Percentiles rank a stretch among this genome's conserved stretches.
Evolutionary conservation across 495 filamentous ascomycete species (phyloP).

Genomic region (Hyaloscypha finlandica): DNA sequence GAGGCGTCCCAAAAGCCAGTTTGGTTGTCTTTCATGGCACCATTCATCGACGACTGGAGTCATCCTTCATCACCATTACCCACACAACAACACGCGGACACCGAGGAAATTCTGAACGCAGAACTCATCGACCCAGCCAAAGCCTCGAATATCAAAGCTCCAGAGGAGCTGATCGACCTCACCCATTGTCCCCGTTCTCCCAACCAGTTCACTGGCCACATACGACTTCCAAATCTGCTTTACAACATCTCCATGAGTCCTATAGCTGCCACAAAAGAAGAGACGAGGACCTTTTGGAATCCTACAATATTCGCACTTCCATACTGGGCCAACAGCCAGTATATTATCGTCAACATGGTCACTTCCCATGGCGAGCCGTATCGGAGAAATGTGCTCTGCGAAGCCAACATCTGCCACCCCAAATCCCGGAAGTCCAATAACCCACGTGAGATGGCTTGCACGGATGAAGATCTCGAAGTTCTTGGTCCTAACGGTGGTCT

Average conservation of each 20-base stretch:
- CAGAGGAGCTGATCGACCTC: not conserved
- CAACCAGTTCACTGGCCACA: conserved; percentile 38
- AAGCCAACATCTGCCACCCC: conserved; percentile 41
- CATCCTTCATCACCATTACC: not conserved
- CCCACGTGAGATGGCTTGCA: conserved; percentile 36
- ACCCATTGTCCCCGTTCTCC: conserved; percentile 29
- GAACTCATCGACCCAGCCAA: not conserved
- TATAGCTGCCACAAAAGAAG: conserved; percentile 18
- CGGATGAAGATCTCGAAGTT: conserved; percentile 34
- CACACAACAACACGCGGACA: too few relatives aligned
- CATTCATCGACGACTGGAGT: not conserved
- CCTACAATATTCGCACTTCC: conserved; percentile 43
- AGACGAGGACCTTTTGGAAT: conserved; percentile 41
- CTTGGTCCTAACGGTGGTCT: conserved; percentile 38
- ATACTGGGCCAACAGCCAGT: conserved; percentile 43
- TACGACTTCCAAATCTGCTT: conserved; percentile 36
- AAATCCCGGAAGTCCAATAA: conserved; percentile 17
- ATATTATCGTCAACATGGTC: conserved; percentile 40
- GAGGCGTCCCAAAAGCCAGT: not conserved
- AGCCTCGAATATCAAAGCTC: not conserved
- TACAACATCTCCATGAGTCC: conserved; percentile 42
- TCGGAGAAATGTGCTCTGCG: conserved; percentile 43
- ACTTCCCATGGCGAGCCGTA: conserved; percentile 38
- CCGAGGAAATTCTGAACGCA: not conserved
- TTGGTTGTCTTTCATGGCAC: not conserved